These are phyloP conservation scores for Lecanoromycetidae sp. DNA, from an alignment of 2,329 filamentous ascomycete species.

Conservation along the genomic window DNA sequence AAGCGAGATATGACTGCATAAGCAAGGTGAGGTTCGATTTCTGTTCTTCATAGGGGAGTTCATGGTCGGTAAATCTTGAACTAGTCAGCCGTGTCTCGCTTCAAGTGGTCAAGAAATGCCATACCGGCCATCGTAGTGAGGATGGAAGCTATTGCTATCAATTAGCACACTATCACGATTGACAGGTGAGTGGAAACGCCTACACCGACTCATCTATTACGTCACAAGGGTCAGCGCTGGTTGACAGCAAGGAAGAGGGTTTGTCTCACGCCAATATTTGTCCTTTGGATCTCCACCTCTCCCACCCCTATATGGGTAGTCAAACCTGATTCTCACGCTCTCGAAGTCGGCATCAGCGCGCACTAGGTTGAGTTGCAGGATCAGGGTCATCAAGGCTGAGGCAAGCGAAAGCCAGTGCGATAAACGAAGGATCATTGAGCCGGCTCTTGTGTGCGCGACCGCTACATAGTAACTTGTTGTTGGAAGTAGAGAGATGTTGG, in stretches of 20 bases:
- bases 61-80: constrained; percentile 35
- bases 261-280: constrained; percentile 40
- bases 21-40: constrained; percentile 38
- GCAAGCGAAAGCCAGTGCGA: constrained; percentile 10
- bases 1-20: constrained; percentile 43
- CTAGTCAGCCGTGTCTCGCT: neutral
- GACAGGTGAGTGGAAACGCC: constrained; percentile 16
- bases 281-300: constrained; percentile 29
- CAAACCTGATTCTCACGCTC: constrained; percentile 31
- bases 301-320: constrained; percentile 27
- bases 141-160: constrained; percentile 33
- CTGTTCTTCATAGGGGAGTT: constrained; percentile 37
- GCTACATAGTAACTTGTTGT: neutral
- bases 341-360: constrained; percentile 32
- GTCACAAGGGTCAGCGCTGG: constrained; percentile 14
- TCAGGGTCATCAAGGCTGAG: neutral
- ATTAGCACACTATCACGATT: constrained; percentile 11
- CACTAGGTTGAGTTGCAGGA: constrained; percentile 9
- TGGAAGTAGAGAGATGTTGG: neutral
- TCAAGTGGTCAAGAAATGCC: neutral
- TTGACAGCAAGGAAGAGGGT: constrained; percentile 5
- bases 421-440: constrained; percentile 13
- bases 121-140: constrained; percentile 32
- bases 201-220: constrained; percentile 34
- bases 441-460: neutral